These are phyloP conservation scores for Trichomonascus vanleenenianus DNA, from an alignment of 805 yeast genomes.

Conservation along the genomic window DNA sequence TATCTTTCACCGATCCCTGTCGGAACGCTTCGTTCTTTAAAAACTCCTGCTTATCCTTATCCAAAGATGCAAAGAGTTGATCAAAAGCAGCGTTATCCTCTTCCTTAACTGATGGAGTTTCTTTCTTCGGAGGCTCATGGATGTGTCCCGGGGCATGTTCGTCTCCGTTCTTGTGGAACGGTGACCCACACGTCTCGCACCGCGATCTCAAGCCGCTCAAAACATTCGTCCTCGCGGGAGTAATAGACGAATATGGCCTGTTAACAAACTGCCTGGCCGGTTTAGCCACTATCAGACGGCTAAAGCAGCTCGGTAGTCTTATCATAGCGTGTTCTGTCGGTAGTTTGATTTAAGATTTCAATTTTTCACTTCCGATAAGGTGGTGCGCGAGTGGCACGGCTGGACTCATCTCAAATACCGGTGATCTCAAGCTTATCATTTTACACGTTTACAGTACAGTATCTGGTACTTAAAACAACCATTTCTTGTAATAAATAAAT, in stretches of 20 bases:
- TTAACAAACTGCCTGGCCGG: too few relatives aligned
- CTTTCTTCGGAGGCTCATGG: background rate
- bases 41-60: constrained; percentile 12
- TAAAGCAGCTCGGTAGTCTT: background rate
- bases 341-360: background rate
- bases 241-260: background rate
- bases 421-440: too few relatives aligned
- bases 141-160: constrained; percentile 1
- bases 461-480: too few relatives aligned
- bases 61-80: constrained; percentile 8
- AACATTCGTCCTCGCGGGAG: background rate
- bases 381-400: background rate
- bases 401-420: too few relatives aligned
- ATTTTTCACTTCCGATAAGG: background rate
- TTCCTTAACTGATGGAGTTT: constrained; percentile 3
- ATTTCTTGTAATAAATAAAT: too few relatives aligned
- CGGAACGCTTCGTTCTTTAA: constrained; percentile 8
- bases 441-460: too few relatives aligned
- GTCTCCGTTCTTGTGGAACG: constrained; percentile 4
- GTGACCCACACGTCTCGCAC: constrained; percentile 8
- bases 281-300: background rate
- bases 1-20: background rate
- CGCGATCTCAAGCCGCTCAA: background rate
- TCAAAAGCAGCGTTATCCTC: background rate
- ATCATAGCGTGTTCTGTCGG: background rate